Evolutionary conservation across 495 filamentous ascomycete genomes (phyloP), one percentile per base, ranked within the genome.

Genomic region (Hyaloscypha variabilis): DNA sequence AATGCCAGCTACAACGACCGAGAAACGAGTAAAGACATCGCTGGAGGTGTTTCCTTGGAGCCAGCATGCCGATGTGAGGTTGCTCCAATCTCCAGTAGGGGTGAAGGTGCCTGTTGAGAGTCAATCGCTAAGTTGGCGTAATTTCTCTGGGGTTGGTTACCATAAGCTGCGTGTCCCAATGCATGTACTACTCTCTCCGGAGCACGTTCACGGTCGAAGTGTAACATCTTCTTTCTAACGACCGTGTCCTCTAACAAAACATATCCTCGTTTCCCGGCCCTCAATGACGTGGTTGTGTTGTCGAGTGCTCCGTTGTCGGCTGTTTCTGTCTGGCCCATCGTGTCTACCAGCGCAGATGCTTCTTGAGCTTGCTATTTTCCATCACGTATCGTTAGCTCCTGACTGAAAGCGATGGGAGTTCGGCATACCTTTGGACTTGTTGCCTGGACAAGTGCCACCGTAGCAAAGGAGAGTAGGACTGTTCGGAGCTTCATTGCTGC

Each of bases 181-280:
- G 85, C 85, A 70, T 88, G 85, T 24, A 88, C 85, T 3, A 78
- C 82, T 52, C 82, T 81, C 76, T 85, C 82, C 8, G 82, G 82
- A 34, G 24, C 19, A 14, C 84, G 79, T 52, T 87, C 83, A 73
- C 85, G 83, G 63, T 87, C 85, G 65, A 87, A 87, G 26, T 78
- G 84, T 58, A 81, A 78, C 57, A 87, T 83, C 75, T 87, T 87
- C 69, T 86, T 81, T 19, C 83, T 80, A 75, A 84, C 82, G 63
- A 84, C 82, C 50, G 85, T 85, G 64, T 87, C 83, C 67, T 87
- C 85, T 8, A 87, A 75, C 29, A 86, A 68, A 1, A 83, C 84
- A 6, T 83, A 77, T 11, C 85, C 84, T 30, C 84, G 78, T 50
- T 81, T 78, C 8, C 84, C 84, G 29, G 77, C 82, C 30, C 74